Base-by-base conservation (phyloP, 352 stramenopile genomes). In the Phytopythium ostracodes region DNA sequence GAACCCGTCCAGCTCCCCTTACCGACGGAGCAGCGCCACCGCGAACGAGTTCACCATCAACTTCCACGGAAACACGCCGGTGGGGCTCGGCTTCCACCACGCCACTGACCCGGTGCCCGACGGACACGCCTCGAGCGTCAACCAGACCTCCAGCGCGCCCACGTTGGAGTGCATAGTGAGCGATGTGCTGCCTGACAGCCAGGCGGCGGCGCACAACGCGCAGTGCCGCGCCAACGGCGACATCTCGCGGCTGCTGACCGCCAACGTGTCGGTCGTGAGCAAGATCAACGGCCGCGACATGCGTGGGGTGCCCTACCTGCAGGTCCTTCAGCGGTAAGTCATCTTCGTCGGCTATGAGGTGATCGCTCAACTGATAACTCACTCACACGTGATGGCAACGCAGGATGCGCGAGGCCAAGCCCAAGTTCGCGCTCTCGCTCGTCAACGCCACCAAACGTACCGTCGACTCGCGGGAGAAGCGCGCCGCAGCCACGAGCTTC, bases 151-250 rank as follows among this genome's bases (percentile, higher is more conserved):
- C 54, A 64, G 43, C 24, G 36, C 27, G 42, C 52, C 4, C 4
- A 27, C 56, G 20, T 88, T 89, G 47, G 54, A 59, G 59, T 89
- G 78, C 58, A 50, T 67, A 12, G 75, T 91, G 20, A 62, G 66
- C 20, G 64, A 78, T 35, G 68, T 91, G 24, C 58, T 70, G 36
- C 65, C 65, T 2, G 59, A 56, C 8, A 67, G 79, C 25, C 71
- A 82, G n/a, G 75, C 70, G 20, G 68, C 70, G 33, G 67, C 79
- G n/a, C 76, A 92, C 69, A 92, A 92, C 54, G 66, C 68, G 11
- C 72, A 66, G 9, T 84, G 76, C 56, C 62, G 58, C 11, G 62
- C 63, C 12, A 54, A 63, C 18, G 76, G 78, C 6, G 79, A 87
- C 62, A 81, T 82, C 56, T 77, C 72, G 15, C 70, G 71, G 6